Conservation (phyloP, 345 rosid genomes). For the Eucalyptus marginata region DNA sequence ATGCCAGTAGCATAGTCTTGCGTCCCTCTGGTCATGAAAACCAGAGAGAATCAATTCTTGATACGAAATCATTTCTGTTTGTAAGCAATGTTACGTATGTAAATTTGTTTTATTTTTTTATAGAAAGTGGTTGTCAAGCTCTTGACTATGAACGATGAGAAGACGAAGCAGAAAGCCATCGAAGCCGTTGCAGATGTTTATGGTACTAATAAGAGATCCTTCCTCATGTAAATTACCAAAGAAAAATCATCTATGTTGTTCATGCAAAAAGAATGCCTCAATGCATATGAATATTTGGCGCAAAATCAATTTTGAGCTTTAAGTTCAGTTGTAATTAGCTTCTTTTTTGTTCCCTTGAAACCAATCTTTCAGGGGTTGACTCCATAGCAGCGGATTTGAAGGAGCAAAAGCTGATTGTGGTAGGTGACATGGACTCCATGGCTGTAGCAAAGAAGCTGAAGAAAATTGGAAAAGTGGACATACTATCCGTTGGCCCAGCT, state of each 20-base stretch:
- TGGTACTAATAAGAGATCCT: neutral
- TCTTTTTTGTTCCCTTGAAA: neutral
- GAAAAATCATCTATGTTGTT: neutral
- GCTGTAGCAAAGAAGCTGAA: constrained; percentile 13
- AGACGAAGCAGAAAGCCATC: constrained; percentile 35
- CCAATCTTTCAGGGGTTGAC: constrained; percentile 14
- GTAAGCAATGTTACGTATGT: neutral
- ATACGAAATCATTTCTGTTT: neutral
- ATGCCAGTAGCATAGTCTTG: neutral
- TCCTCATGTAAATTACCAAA: neutral
- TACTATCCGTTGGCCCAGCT: constrained; percentile 8
- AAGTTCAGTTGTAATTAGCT: neutral
- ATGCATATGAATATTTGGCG: neutral
- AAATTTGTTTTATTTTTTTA: neutral
- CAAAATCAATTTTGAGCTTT: neutral
- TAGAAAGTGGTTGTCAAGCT: constrained; percentile 20
- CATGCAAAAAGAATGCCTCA: neutral
- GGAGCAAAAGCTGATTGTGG: neutral
- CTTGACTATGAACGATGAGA: constrained; percentile 12
- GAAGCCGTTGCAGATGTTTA: constrained; percentile 20
- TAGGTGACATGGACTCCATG: constrained; percentile 15
- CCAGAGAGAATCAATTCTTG: neutral
- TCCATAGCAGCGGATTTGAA: constrained; percentile 8
- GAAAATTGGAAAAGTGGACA: constrained; percentile 19
- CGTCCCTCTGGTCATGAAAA: neutral